Evolutionary conservation across 345 rosid genomes (phyloP).

Genomic region (Eucalyptus cloeziana): DNA sequence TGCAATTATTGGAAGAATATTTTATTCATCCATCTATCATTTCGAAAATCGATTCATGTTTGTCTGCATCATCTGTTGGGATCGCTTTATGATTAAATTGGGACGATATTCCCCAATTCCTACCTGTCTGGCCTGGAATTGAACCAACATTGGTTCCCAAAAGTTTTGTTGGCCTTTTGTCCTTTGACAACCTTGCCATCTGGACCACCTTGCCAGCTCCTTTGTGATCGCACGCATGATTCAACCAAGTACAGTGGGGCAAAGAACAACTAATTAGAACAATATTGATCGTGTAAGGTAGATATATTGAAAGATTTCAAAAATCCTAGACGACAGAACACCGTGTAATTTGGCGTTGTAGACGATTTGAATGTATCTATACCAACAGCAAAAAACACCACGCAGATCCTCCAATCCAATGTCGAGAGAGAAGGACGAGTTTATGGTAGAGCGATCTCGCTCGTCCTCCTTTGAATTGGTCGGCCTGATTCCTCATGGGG

Average conservation of each 20-base stretch:
- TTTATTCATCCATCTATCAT: neutral
- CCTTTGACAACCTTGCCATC: neutral
- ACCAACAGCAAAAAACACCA: too few species aligned
- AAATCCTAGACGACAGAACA: neutral
- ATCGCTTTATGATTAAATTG: neutral
- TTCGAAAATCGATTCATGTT: neutral
- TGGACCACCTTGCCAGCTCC: neutral
- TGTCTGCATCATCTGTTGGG: neutral
- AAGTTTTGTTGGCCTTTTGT: neutral
- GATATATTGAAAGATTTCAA: neutral
- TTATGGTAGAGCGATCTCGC: neutral
- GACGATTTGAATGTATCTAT: neutral
- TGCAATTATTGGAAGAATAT: neutral
- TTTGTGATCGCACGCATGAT: neutral
- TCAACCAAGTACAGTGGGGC: neutral
- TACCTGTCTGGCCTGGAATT: neutral
- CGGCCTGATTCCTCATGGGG: neutral
- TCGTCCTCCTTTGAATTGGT: accelerated
- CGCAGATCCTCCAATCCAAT: neutral
- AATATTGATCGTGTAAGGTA: neutral
- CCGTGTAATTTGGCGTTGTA: neutral
- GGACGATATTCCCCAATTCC: neutral
- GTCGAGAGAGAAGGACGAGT: neutral
- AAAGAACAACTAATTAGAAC: neutral
- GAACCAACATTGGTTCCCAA: neutral